Percentiles rank a stretch among this genome's conserved stretches.
Evolutionary conservation across 2,329 filamentous ascomycete species (phyloP).

Genomic region (Cladosporium sp.): DNA sequence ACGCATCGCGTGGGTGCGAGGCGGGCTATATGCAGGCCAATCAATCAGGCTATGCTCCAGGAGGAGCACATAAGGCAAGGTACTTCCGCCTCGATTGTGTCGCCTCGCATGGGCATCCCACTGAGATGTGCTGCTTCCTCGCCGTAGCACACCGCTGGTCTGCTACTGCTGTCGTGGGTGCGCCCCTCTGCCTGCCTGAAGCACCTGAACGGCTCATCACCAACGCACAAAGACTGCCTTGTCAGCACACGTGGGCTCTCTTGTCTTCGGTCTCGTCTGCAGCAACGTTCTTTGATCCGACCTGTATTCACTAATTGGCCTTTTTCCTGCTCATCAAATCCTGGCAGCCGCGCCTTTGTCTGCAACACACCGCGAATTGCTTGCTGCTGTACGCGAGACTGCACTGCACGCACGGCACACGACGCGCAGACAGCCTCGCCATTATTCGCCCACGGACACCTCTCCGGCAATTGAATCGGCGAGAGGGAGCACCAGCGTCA

Average conservation of each 20-base stretch:
- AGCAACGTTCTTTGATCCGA: neutral
- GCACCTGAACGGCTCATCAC: neutral
- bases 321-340: neutral
- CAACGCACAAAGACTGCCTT: slow-evolving; percentile 6
- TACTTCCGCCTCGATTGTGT: neutral
- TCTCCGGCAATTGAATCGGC: neutral
- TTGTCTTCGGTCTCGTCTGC: neutral
- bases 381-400: neutral
- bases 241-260: neutral
- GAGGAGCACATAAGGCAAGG: neutral
- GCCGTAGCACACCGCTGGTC: neutral
- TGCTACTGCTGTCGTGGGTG: neutral
- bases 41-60: neutral
- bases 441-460: neutral
- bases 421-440: neutral
- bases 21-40: too few species aligned
- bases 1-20: neutral
- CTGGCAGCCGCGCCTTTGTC: neutral
- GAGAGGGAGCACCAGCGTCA: neutral
- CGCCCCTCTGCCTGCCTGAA: neutral
- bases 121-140: neutral
- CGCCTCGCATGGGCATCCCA: neutral
- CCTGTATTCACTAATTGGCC: slow-evolving; percentile 1
- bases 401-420: neutral
- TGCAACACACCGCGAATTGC: neutral